Percentiles rank a stretch among this genome's conserved stretches.
These are phyloP conservation scores for Flaveria floridana DNA, from an alignment of 140 eudicot species.

Conservation along the genomic window DNA sequence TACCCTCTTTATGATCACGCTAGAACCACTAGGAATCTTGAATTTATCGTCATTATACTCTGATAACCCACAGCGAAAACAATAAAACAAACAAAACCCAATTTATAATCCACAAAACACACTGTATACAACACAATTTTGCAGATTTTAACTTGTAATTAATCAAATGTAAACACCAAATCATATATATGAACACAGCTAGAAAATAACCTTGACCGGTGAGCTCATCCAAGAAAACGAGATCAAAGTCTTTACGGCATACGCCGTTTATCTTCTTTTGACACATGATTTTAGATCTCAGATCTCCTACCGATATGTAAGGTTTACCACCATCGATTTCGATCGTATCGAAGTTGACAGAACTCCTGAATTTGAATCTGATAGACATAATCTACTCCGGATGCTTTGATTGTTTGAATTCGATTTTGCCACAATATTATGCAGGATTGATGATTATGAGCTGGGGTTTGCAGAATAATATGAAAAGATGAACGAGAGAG, in stretches of 20 bases:
- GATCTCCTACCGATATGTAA: slow-evolving; percentile 60
- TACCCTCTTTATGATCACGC: slow-evolving; percentile 82
- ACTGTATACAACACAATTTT: not conserved
- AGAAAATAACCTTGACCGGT: slow-evolving; percentile 59
- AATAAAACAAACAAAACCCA: slow-evolving; percentile 3
- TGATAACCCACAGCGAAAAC: slow-evolving; percentile 32
- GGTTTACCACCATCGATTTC: slow-evolving; percentile 57
- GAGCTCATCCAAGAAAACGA: slow-evolving; percentile 64
- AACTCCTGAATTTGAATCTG: slow-evolving; percentile 74
- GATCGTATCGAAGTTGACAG: slow-evolving; percentile 60
- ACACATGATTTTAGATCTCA: slow-evolving; percentile 47
- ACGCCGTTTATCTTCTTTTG: slow-evolving; percentile 47
- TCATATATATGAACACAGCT: not conserved
- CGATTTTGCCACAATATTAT: slow-evolving; percentile 36
- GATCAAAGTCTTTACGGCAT: slow-evolving; percentile 60
- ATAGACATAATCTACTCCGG: slow-evolving; percentile 44
- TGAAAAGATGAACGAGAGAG: slow-evolving; percentile 9
- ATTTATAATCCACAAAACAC: not conserved
- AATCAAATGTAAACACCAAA: slow-evolving; percentile 11
- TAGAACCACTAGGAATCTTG: slow-evolving; percentile 70
- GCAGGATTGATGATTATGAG: slow-evolving; percentile 6
- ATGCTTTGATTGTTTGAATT: slow-evolving; percentile 29
- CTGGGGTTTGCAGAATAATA: not conserved
- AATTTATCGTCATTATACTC: slow-evolving; percentile 55
- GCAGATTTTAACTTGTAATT: not conserved